A percentile compares a stretch with the other conserved stretches of the same genome.
Conservation (phyloP, 352 stramenopile genomes). For the Stramenopiles sp. region DNA sequence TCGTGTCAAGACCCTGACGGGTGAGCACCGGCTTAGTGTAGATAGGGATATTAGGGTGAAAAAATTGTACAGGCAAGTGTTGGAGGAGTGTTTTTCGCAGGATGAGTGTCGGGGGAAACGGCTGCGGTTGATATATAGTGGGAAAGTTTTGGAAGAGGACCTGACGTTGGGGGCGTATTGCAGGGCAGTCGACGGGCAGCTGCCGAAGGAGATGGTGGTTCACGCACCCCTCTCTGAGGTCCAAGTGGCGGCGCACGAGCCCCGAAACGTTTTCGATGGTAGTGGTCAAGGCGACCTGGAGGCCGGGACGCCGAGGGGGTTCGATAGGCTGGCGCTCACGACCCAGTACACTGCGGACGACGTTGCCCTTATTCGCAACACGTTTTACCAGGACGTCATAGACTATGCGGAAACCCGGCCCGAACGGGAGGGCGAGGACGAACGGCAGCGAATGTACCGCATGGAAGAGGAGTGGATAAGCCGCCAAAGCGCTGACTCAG, state of each 20-base stretch:
- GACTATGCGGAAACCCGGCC: background rate
- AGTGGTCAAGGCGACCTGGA: background rate
- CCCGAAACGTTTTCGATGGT: background rate
- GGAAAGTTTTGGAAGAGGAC: background rate
- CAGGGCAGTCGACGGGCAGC: background rate
- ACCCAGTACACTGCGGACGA: background rate
- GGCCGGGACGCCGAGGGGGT: background rate
- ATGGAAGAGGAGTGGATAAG: slow-evolving; percentile 5
- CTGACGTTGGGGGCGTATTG: background rate
- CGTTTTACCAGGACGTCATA: background rate
- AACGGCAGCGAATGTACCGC: background rate
- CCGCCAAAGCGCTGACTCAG: background rate
- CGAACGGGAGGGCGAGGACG: background rate
- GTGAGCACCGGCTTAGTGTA: too few species aligned
- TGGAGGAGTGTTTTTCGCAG: too few species aligned
- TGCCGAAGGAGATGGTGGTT: background rate
- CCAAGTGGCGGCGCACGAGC: background rate
- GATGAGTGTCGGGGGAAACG: too few species aligned
- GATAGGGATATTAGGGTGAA: too few species aligned
- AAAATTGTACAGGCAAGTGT: too few species aligned
- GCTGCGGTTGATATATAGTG: background rate
- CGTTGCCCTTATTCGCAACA: background rate
- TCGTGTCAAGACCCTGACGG: too few species aligned
- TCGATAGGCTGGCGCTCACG: background rate
- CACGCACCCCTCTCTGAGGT: background rate